A percentile compares a stretch with the other conserved stretches of the same genome.
Conservation (phyloP, 2,329 filamentous ascomycete species). For the Clarireedia monteithiana region DNA sequence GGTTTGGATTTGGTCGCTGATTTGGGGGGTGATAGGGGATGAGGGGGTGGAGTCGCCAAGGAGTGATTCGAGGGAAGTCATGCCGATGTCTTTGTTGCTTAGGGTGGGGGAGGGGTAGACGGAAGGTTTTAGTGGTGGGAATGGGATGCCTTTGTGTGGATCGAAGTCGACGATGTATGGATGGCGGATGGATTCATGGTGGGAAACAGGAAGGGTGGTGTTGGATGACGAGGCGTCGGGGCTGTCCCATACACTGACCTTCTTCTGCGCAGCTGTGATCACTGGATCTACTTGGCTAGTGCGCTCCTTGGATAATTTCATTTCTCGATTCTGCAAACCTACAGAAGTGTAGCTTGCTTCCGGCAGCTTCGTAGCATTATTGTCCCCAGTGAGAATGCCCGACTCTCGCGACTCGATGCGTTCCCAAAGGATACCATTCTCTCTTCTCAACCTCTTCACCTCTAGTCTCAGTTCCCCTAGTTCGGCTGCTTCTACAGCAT, state of each 20-base stretch:
- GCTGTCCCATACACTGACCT: neutral
- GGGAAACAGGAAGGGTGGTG: neutral
- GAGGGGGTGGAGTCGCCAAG: neutral
- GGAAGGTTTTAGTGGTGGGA: neutral
- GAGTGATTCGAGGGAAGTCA: neutral
- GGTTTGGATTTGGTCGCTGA: neutral
- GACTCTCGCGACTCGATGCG: conserved; percentile 2
- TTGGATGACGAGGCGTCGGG: neutral
- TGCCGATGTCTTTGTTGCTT: neutral
- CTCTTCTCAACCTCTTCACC: conserved; percentile 15
- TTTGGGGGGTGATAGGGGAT: neutral
- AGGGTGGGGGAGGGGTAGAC: neutral
- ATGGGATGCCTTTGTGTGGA: neutral
- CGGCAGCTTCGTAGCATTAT: neutral
- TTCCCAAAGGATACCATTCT: conserved; percentile 12
- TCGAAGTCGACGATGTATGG: neutral
- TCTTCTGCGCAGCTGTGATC: neutral
- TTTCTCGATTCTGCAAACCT: too few species aligned
- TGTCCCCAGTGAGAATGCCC: neutral
- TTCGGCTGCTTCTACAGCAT: neutral
- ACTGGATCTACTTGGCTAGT: neutral
- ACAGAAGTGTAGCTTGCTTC: neutral
- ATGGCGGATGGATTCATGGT: neutral
- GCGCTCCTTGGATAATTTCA: neutral
- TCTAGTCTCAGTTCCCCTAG: conserved; percentile 13